Percentiles rank a stretch among this genome's conserved stretches.
phyloP scores from a whole-genome alignment of 2,329 filamentous ascomycete genomes.

The Pyricularia sp. region DNA sequence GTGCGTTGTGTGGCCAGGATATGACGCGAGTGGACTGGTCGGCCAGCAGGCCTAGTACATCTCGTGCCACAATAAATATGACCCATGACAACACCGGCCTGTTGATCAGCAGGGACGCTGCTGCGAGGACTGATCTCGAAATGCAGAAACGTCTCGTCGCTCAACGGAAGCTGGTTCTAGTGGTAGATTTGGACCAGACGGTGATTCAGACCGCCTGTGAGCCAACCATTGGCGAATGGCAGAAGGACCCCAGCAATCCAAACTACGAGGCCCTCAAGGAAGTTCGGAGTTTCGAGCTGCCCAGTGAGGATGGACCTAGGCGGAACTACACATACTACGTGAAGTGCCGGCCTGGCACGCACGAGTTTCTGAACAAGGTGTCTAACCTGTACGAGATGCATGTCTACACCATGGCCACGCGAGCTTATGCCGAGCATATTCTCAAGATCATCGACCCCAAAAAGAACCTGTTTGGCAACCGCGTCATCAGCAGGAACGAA shows the following conservation, averaged over 20 bases:
- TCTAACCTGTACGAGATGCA: constrained; percentile 85
- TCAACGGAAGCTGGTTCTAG: constrained; percentile 77
- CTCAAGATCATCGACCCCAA: constrained; percentile 89
- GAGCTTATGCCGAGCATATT: constrained; percentile 89
- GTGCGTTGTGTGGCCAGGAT: constrained; percentile 86
- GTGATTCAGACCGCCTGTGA: constrained; percentile 98
- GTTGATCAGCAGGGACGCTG: constrained; percentile 75
- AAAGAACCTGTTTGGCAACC: constrained; percentile 81
- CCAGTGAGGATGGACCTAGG: constrained; percentile 69
- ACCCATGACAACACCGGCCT: constrained; percentile 83
- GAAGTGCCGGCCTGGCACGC: constrained; percentile 84
- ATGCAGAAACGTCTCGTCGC: constrained; percentile 74
- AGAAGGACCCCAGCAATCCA: constrained; percentile 76
- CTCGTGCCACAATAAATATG: constrained; percentile 89
- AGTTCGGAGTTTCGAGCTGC: constrained; percentile 76
- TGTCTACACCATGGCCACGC: constrained; percentile 98
- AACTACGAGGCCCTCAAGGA: constrained; percentile 88
- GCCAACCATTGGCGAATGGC: constrained; percentile 93
- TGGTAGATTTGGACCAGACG: constrained; percentile 96
- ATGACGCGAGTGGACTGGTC: constrained; percentile 90
- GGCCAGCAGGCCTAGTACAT: constrained; percentile 66
- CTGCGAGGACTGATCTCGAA: constrained; percentile 73
- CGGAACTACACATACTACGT: constrained; percentile 78
- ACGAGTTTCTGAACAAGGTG: constrained; percentile 69
- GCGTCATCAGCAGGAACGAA: constrained; percentile 93